Conservation (phyloP, 2,329 filamentous ascomycete species). For the Beauveria sp. region DNA sequence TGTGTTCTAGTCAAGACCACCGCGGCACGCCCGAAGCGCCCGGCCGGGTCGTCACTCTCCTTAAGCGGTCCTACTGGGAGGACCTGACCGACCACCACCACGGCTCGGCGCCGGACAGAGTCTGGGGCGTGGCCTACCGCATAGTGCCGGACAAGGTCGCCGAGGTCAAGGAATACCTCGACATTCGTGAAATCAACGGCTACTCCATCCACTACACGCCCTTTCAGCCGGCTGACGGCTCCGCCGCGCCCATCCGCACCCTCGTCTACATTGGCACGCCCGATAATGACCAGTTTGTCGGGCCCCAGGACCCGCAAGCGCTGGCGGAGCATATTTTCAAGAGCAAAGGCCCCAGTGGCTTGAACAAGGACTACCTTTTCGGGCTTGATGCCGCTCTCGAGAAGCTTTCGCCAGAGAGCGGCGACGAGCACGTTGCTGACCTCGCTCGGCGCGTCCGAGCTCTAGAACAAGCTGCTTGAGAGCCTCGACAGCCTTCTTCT, state of each 20-base stretch:
- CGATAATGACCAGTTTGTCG: constrained; percentile 85
- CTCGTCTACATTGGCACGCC: constrained; percentile 94
- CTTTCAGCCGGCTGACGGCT: constrained; percentile 52
- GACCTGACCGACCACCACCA: constrained; percentile 62
- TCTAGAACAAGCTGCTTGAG: constrained; percentile 32
- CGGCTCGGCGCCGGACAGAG: constrained; percentile 51
- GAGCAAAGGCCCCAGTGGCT: constrained; percentile 75
- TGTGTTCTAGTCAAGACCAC: constrained; percentile 69
- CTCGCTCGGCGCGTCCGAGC: constrained; percentile 64
- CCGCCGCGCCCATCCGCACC: constrained; percentile 36
- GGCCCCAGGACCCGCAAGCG: constrained; percentile 67
- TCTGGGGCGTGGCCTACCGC: constrained; percentile 92
- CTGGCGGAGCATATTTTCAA: constrained; percentile 75
- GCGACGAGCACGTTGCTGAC: constrained; percentile 79
- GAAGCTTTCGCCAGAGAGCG: constrained; percentile 65
- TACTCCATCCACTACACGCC: constrained; percentile 89
- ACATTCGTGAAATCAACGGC: constrained; percentile 95
- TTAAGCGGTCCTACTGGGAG: constrained; percentile 77
- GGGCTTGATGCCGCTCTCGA: constrained; percentile 68
- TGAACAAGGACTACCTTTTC: constrained; percentile 85
- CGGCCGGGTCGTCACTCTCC: constrained; percentile 87
- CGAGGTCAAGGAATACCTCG: constrained; percentile 82
- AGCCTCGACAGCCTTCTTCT: not conserved
- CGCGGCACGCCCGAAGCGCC: constrained; percentile 82
- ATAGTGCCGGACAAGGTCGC: constrained; percentile 64